phyloP scores from a whole-genome alignment of 768 basidiomycete genomes.

The Coprinellus micaceus region DNA sequence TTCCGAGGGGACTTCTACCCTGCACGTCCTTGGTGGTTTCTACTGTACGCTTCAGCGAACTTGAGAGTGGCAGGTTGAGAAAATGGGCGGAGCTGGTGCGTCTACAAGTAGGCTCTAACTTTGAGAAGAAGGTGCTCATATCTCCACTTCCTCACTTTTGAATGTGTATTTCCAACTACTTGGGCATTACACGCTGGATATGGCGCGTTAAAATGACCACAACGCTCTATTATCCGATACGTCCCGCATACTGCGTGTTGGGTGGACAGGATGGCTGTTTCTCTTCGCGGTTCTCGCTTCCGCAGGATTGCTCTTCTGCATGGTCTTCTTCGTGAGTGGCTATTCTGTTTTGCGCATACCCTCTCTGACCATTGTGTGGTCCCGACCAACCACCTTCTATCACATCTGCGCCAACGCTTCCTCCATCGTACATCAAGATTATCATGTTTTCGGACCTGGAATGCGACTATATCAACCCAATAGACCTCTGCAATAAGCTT shows the following conservation, averaged over 20 bases:
- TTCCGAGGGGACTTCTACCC: no score
- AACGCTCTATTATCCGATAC: neutral
- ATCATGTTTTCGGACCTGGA: conserved; percentile 99
- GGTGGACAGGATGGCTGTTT: conserved; percentile 83
- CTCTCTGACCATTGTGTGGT: neutral
- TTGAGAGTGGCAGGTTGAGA: neutral
- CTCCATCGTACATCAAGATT: conserved; percentile 51
- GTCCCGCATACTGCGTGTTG: neutral
- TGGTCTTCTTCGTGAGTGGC: conserved; percentile 99
- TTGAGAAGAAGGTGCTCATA: no score
- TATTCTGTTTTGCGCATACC: conserved; percentile 18
- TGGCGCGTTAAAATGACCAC: no score
- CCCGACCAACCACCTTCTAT: neutral
- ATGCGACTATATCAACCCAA: conserved; percentile 99
- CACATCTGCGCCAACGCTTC: neutral
- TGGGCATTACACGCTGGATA: no score
- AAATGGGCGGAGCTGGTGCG: conserved; percentile 2
- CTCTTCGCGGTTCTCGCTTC: conserved; percentile 94
- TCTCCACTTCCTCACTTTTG: no score
- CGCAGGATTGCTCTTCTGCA: conserved; percentile 92
- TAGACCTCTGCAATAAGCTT: conserved; percentile 99
- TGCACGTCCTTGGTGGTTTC: no score
- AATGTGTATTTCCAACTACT: no score
- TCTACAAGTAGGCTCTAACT: neutral
- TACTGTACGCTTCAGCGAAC: no score